Evolutionary conservation across 1,139 yeast genomes (phyloP), one percentile per base, ranked within the genome.

Genomic region (Geotrichum cucujoidarum): DNA sequence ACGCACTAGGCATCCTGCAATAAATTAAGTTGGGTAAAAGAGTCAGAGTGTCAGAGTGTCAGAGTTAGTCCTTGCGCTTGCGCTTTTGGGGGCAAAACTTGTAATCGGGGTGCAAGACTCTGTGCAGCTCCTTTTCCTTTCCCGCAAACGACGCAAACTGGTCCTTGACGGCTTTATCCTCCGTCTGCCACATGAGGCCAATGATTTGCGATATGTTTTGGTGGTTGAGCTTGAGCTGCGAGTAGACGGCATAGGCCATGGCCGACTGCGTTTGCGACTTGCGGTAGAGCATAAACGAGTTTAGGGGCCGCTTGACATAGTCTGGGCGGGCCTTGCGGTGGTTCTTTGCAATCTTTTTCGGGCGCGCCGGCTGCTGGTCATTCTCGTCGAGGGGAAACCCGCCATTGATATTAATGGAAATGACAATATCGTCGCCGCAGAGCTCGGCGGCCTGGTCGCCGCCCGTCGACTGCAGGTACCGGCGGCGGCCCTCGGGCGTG

Each of bases 261-360:
- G 73, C 71, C 7, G 69, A 66, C 53, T 69, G 73, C 40, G 74
- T 71, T 63, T 73, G 70, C 8, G 70, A 57, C 36, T 71, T 63
- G 51, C 78, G 66, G 55, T 75, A 75, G 14, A 75, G 65, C 78
- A 75, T 74, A 55, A 74, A 75, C 27, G 76, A 71, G 60, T 75
- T 75, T 50, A 74, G 62, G 0, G 78, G 78, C 30, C 79, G 68
- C 55, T 74, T 74, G 50, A 73, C 66, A 45, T 66, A 57, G 49
- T 59, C 57, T n/a, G 58, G 57, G 17, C 51, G 47, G 31, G 54
- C 55, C 45, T 58, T 57, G 43, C 60, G 53, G 36, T 54, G 55
- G 46, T 55, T 58, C 24, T 39, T 39, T 22, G 35, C 11, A 4
- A 39, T 39, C 25, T 39, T 39, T 24, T 39, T 39, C n/a, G 27